A percentile compares a stretch with the other conserved stretches of the same genome.
Conservation (phyloP, 805 yeast genomes). For the Vanderwaltozyma yarrowii region DNA sequence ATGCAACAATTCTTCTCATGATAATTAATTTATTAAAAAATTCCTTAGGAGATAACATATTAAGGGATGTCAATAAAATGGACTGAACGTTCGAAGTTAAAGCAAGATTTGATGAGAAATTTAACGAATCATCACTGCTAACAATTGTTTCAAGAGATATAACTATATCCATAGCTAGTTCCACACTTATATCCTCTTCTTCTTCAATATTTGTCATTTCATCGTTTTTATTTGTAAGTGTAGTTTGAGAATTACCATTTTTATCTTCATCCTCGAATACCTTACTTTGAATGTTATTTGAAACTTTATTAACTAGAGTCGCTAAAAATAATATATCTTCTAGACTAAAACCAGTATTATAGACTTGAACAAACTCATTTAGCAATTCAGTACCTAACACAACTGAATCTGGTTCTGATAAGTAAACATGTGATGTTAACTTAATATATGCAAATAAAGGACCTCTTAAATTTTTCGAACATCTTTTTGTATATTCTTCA, state of each 20-base stretch:
- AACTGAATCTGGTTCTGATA: conserved; percentile 10
- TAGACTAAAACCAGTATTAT: conserved; percentile 3
- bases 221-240: conserved; percentile 5
- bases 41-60: conserved; percentile 9
- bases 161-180: conserved; percentile 12
- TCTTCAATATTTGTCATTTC: conserved; percentile 4
- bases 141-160: conserved; percentile 15
- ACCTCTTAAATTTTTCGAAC: conserved; percentile 8
- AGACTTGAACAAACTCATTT: conserved; percentile 11
- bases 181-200: conserved; percentile 18
- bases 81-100: conserved; percentile 10
- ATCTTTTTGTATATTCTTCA: conserved; percentile 9
- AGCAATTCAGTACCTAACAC: conserved; percentile 17
- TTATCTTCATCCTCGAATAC: conserved; percentile 2
- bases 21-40: conserved; percentile 23
- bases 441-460: conserved; percentile 13
- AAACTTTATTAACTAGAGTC: conserved; percentile 5
- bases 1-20: conserved; percentile 21
- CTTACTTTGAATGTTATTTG: conserved; percentile 7
- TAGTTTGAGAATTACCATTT: conserved; percentile 8
- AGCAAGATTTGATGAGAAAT: conserved; percentile 4
- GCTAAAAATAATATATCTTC: conserved; percentile 9
- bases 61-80: conserved; percentile 11
- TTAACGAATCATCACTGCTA: conserved; percentile 6
- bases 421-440: conserved; percentile 6